Conservation (phyloP, 164 flowering plant species). For the Aristolochia contorta region DNA sequence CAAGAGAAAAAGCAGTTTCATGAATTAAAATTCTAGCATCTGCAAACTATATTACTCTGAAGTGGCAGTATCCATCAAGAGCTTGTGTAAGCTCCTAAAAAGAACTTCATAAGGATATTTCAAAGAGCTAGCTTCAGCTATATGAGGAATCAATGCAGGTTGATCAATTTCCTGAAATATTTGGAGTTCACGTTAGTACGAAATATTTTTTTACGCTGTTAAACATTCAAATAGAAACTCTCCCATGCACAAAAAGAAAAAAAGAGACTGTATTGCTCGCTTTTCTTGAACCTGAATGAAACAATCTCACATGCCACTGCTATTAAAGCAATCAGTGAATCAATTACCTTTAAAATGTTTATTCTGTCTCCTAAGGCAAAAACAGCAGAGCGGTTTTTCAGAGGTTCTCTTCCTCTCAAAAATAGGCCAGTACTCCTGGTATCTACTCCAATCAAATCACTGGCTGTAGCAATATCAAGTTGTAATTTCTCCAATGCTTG, state of each 20-base stretch:
- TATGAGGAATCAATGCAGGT: slow-evolving; percentile 96
- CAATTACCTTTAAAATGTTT: slow-evolving; percentile 70
- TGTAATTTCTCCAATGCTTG: slow-evolving; percentile 94
- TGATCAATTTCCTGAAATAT: slow-evolving; percentile 81
- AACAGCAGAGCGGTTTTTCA: slow-evolving; percentile 95
- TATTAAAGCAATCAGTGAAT: neutral
- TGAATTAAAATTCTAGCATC: slow-evolving; percentile 7
- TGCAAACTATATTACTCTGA: slow-evolving; percentile 63
- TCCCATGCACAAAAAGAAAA: neutral
- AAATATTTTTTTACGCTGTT: neutral
- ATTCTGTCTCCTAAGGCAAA: slow-evolving; percentile 94
- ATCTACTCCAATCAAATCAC: slow-evolving; percentile 93
- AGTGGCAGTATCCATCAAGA: slow-evolving; percentile 96
- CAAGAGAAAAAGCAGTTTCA: slow-evolving; percentile 1
- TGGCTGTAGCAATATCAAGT: slow-evolving; percentile 83
- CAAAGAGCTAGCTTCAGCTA: slow-evolving; percentile 89
- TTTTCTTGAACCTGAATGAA: too few relatives aligned
- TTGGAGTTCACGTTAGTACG: neutral
- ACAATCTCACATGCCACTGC: neutral
- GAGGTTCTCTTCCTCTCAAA: slow-evolving; percentile 81
- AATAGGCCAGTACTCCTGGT: slow-evolving; percentile 71
- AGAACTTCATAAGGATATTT: slow-evolving; percentile 98
- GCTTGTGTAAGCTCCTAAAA: slow-evolving; percentile 94
- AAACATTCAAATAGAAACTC: neutral
- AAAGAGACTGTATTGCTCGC: neutral